Evolutionary conservation across 805 yeast genomes (phyloP).

Genomic region (Ogataea salicorniae): DNA sequence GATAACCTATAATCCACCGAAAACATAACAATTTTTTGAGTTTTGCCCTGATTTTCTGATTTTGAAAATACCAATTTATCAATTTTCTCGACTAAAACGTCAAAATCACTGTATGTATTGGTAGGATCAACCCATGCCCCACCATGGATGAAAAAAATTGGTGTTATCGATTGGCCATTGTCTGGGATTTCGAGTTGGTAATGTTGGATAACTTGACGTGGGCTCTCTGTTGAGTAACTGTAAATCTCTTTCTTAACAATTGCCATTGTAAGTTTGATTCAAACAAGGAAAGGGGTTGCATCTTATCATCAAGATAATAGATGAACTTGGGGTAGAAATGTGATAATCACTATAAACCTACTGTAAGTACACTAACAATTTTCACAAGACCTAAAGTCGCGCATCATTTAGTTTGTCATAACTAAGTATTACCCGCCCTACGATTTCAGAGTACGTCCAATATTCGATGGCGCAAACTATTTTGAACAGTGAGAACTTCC

Average conservation of each 20-base stretch:
- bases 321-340: no score
- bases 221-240: constrained; percentile 7
- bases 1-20: constrained; percentile 63
- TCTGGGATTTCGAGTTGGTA: constrained; percentile 6
- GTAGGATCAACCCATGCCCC: constrained; percentile 82
- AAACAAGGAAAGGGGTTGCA: no score
- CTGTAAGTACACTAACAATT: no score
- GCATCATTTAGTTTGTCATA: no score
- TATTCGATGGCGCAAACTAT: no score
- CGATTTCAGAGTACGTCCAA: no score
- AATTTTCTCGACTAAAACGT: constrained; percentile 24
- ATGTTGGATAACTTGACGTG: constrained; percentile 18
- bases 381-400: no score
- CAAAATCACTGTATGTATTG: constrained; percentile 56
- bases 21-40: constrained; percentile 20
- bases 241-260: constrained; percentile 2
- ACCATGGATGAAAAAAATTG: constrained; percentile 67
- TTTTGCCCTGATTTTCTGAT: neutral
- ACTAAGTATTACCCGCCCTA: no score
- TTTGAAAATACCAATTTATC: constrained; percentile 13
- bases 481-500: no score
- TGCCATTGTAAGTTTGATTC: constrained; percentile 3
- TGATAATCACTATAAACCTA: no score
- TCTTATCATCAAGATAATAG: no score
- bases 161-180: neutral